Evolutionary conservation across 805 yeast genomes (phyloP).

Genomic region (Babjeviella inositovora): DNA sequence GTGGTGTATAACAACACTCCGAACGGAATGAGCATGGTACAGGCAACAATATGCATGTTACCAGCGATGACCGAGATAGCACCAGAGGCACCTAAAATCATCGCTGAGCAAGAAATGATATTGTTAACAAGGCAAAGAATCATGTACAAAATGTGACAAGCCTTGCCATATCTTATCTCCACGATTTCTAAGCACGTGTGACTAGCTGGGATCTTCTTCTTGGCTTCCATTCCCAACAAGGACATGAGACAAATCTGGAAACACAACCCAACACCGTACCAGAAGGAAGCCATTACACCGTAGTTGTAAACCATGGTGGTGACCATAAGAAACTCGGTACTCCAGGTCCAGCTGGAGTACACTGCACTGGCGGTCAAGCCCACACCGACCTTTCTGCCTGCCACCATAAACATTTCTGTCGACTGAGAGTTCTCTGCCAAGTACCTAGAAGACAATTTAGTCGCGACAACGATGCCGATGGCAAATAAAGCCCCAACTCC

Average conservation of each 20-base stretch:
- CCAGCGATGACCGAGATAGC: slow-evolving; percentile 22
- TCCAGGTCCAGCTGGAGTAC: slow-evolving; percentile 32
- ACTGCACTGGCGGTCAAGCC: slow-evolving; percentile 26
- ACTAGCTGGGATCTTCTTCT: slow-evolving; percentile 20
- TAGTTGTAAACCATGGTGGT: slow-evolving; percentile 20
- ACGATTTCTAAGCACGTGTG: slow-evolving; percentile 22
- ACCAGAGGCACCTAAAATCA: slow-evolving; percentile 26
- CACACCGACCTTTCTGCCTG: slow-evolving; percentile 18
- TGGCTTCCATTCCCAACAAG: slow-evolving; percentile 18
- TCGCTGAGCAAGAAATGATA: slow-evolving; percentile 16
- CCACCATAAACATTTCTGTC: slow-evolving; percentile 15
- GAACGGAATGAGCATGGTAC: slow-evolving; percentile 23
- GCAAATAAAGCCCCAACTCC: slow-evolving; percentile 15
- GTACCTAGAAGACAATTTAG: slow-evolving; percentile 7
- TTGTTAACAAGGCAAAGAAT: slow-evolving; percentile 19
- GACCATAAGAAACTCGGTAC: slow-evolving; percentile 19
- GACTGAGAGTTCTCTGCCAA: slow-evolving; percentile 7
- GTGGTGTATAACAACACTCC: slow-evolving; percentile 31
- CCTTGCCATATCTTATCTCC: slow-evolving; percentile 15
- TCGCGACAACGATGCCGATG: slow-evolving; percentile 8
- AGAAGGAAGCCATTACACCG: slow-evolving; percentile 22
- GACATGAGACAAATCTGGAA: slow-evolving; percentile 18
- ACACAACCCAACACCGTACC: slow-evolving; percentile 19
- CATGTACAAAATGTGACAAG: slow-evolving; percentile 15
- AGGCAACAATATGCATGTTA: slow-evolving; percentile 26